Evolutionary conservation across 1,139 yeast species (phyloP), one percentile per base, ranked within the genome.

Genomic region (Saccharomyces pastorianus): DNA sequence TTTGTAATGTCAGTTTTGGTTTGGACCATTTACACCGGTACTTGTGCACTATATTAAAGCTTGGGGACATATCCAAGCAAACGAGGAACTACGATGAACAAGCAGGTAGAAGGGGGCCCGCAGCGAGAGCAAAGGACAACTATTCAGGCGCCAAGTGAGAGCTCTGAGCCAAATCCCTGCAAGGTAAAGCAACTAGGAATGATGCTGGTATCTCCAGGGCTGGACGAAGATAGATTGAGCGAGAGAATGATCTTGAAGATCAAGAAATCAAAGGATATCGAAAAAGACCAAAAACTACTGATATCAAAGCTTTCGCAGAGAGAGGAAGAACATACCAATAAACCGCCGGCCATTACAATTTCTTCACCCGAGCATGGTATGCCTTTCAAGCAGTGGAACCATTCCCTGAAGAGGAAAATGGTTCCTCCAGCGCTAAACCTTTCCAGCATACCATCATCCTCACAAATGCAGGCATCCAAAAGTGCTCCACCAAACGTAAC

Each of bases 151-250:
- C 23, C 23, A 20, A 20, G 2, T 20, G 23, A 2, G 23, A 20
- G 23, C 2, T 20, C 23, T 20, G 23, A 20, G 23, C 23, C 23
- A 20, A 20, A 3, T 20, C 23, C 23, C 23, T 20, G 23, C 23
- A 20, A 20, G 23, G 3, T 20, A 4, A 38, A 38, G 6, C 44
- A 17, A 17, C 44, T 38, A 38, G 68, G 68, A 20, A 58, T 73
- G 50, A 68, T 73, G 56, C 73, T 76, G 57, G 72, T 72, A n/a
- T 72, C 76, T 17, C 75, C 76, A 7, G 75, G 74, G 7, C 60
- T 73, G 44, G 71, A 74, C 9, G 64, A 68, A 6, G 62, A 59
- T 48, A 62, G 64, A 34, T 60, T 71, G 60, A 68, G 67, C 50
- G 62, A 64, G 42, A 67, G 65, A 57, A 66, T 67, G 65, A 58